Evolutionary conservation across 2,329 filamentous ascomycete species (phyloP).

Genomic region (Knoxdaviesia capensis): DNA sequence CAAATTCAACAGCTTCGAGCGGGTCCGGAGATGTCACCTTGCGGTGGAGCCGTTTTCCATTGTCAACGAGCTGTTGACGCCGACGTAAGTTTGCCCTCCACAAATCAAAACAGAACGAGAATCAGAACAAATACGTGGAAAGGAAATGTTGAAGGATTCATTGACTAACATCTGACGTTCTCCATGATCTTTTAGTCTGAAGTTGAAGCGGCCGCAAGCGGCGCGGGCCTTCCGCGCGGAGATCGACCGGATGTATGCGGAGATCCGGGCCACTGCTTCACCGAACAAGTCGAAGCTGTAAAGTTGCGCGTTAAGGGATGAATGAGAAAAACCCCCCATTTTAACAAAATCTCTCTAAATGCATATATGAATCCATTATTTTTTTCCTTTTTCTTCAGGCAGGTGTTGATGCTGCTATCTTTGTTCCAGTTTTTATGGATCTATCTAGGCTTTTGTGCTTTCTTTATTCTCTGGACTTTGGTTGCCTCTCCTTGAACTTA

Average conservation of each 20-base stretch:
- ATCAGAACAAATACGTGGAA: too few species aligned
- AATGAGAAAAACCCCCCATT: too few species aligned
- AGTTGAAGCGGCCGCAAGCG: slow-evolving; percentile 37
- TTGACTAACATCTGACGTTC: too few species aligned
- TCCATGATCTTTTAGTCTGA: slow-evolving; percentile 20
- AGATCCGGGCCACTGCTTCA: slow-evolving; percentile 20
- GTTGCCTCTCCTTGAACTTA: too few species aligned
- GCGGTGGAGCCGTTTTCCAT: slow-evolving; percentile 80
- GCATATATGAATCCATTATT: background rate
- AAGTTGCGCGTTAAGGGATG: background rate
- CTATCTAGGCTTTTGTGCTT: too few species aligned
- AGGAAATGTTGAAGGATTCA: too few species aligned
- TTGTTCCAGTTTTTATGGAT: background rate
- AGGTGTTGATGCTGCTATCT: background rate
- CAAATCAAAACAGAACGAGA: too few species aligned
- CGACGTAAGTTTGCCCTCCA: slow-evolving; percentile 44
- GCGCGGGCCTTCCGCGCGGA: slow-evolving; percentile 29
- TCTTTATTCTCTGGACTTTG: too few species aligned
- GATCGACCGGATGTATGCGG: slow-evolving; percentile 35
- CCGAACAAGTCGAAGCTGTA: slow-evolving; percentile 25
- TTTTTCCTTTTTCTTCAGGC: background rate
- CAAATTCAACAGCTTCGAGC: slow-evolving; percentile 86
- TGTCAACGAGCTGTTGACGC: slow-evolving; percentile 76
- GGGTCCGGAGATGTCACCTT: slow-evolving; percentile 52
- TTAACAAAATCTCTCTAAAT: too few species aligned